Conservation (phyloP, 768 basidiomycete species). For the Boletus eberwhitei region DNA sequence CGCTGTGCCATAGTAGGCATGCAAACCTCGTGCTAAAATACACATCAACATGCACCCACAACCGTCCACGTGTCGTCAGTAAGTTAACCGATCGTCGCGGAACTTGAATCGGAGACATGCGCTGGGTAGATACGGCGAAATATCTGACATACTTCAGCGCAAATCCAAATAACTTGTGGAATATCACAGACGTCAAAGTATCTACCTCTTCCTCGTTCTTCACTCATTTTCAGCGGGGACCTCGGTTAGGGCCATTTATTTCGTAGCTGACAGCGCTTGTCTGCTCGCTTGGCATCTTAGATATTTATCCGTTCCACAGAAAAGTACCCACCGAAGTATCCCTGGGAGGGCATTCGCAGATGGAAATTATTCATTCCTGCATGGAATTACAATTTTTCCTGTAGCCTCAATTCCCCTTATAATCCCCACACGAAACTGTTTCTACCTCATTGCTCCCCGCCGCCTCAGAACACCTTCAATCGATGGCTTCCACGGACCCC, state of each 20-base stretch:
- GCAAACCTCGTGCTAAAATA: conserved; percentile 7
- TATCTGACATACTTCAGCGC: neutral
- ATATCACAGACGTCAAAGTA: neutral
- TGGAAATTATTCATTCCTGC: neutral
- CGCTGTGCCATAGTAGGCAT: neutral
- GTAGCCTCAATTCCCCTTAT: neutral
- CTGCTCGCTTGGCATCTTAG: neutral
- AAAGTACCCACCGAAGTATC: neutral
- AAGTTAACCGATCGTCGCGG: neutral
- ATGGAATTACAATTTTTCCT: neutral
- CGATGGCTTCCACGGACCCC: neutral
- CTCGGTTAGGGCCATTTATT: no score
- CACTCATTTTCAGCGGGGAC: neutral
- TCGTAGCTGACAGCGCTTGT: neutral
- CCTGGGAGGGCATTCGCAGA: neutral
- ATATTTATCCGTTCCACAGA: neutral
- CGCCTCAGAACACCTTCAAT: neutral
- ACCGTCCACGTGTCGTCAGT: neutral
- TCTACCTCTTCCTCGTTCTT: neutral
- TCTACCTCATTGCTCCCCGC: neutral
- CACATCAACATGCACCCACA: conserved; percentile 11
- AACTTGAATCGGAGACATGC: neutral
- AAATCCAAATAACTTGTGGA: neutral
- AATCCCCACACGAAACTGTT: neutral
- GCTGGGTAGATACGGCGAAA: neutral